Evolutionary conservation across 371 early-diverging fungal genomes (phyloP).

Genomic region (Syncephalastrum sp.): DNA sequence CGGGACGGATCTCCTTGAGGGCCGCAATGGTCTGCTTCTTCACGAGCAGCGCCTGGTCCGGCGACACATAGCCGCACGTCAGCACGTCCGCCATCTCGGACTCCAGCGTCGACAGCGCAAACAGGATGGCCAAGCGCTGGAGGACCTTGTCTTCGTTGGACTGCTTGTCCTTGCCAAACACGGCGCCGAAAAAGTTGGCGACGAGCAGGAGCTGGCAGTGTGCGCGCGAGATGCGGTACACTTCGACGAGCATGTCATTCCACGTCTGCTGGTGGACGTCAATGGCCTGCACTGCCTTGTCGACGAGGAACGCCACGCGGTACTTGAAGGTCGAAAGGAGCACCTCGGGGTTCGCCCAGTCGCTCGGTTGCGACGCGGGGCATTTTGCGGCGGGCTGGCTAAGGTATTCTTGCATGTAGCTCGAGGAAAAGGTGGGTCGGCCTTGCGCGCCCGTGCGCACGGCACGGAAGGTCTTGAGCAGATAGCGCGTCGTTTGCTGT

Average conservation of each 20-base stretch:
- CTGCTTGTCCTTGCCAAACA: constrained; percentile 19
- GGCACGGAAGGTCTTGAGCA: constrained; percentile 53
- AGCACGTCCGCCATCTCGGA: constrained; percentile 65
- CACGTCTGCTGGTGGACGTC: constrained; percentile 37
- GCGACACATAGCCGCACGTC: constrained; percentile 50
- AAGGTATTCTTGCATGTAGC: constrained; percentile 43
- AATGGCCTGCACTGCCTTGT: constrained; percentile 34
- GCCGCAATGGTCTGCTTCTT: constrained; percentile 42
- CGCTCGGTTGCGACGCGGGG: constrained; percentile 28
- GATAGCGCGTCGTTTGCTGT: constrained; percentile 76
- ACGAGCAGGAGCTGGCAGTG: constrained; percentile 66
- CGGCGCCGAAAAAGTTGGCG: constrained; percentile 56
- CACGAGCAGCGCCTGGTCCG: constrained; percentile 47
- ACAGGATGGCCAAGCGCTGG: constrained; percentile 28
- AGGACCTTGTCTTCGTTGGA: constrained; percentile 7
- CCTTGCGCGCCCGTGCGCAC: constrained; percentile 26
- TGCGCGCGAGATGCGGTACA: constrained; percentile 62
- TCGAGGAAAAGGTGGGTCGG: constrained; percentile 37
- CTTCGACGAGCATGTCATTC: constrained; percentile 53
- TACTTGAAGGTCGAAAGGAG: constrained; percentile 36
- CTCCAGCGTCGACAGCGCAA: constrained; percentile 58
- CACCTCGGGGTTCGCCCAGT: constrained; percentile 31
- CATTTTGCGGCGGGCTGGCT: constrained; percentile 44
- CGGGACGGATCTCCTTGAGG: constrained; percentile 61
- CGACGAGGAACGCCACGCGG: constrained; percentile 40